These are phyloP conservation scores for Effrenium voratum DNA, from an alignment of 73 alveolate species.

Conservation along the genomic window DNA sequence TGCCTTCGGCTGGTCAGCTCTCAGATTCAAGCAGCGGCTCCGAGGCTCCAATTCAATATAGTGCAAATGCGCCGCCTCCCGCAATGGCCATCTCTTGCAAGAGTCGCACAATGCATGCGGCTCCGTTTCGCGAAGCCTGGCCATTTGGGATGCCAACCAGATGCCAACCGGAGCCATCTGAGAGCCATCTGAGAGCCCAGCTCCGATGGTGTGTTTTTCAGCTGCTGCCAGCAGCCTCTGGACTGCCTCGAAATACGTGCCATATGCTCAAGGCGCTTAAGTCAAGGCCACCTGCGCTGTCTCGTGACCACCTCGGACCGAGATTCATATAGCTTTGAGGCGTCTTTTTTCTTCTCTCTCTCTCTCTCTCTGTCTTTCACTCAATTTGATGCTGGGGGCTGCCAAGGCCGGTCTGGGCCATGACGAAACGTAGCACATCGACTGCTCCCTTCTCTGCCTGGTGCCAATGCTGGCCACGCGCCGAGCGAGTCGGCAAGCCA, in stretches of 20 bases:
- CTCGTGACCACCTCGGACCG: too few relatives aligned
- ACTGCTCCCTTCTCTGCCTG: constrained; percentile 48
- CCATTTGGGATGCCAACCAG: neutral
- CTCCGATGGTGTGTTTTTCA: neutral
- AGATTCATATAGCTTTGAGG: too few relatives aligned
- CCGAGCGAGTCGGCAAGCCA: neutral
- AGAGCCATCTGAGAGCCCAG: neutral
- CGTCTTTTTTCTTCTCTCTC: too few relatives aligned
- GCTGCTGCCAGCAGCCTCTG: constrained; percentile 35
- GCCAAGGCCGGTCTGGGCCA: constrained; percentile 74
- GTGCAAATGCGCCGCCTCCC: neutral
- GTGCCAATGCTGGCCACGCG: neutral
- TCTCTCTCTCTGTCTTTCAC: too few relatives aligned
- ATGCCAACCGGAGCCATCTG: neutral
- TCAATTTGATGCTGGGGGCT: neutral
- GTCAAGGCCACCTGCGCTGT: too few relatives aligned
- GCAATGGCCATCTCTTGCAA: constrained; percentile 47
- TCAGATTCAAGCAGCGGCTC: too few relatives aligned
- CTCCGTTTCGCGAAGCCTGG: constrained; percentile 32
- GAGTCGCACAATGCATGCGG: constrained; percentile 61
- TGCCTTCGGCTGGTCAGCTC: too few relatives aligned
- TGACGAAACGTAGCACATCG: constrained; percentile 27
- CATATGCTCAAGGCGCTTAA: too few relatives aligned
- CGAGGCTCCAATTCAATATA: too few relatives aligned
- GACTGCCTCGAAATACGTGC: too few relatives aligned